Percentiles rank a stretch among this genome's conserved stretches.
phyloP scores from a whole-genome alignment of 805 yeast species.

The Kuraishia piskuri region DNA sequence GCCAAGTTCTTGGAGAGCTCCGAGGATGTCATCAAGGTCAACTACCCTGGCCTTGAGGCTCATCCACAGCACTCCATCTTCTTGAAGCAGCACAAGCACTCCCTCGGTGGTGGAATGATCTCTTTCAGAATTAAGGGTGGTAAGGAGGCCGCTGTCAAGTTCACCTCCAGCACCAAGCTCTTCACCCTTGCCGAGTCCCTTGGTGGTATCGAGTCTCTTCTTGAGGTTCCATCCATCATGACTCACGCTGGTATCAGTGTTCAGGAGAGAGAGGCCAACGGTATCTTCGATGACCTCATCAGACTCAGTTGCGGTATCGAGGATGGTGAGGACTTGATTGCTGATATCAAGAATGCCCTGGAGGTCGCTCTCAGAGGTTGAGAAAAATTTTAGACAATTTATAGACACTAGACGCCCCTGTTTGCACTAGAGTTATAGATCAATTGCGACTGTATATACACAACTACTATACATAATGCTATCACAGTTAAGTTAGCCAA shows the following conservation, averaged over 20 bases:
- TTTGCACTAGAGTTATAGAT: neutral
- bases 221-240: slow-evolving; percentile 88
- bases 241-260: slow-evolving; percentile 87
- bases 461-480: neutral
- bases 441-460: neutral
- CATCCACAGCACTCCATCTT: slow-evolving; percentile 61
- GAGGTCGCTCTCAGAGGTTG: slow-evolving; percentile 18
- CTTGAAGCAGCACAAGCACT: slow-evolving; percentile 68
- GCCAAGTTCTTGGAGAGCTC: slow-evolving; percentile 52
- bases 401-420: neutral
- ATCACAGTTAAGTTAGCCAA: neutral
- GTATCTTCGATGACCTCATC: slow-evolving; percentile 74
- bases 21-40: slow-evolving; percentile 53
- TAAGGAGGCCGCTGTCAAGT: slow-evolving; percentile 62
- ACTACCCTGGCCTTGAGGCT: slow-evolving; percentile 74
- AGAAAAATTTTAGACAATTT: neutral
- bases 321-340: slow-evolving; percentile 67
- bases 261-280: slow-evolving; percentile 68
- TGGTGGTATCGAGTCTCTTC: slow-evolving; percentile 81
- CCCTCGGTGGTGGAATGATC: slow-evolving; percentile 88
- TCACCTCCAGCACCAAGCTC: slow-evolving; percentile 64
- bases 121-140: slow-evolving; percentile 84
- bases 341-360: slow-evolving; percentile 66
- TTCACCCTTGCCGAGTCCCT: slow-evolving; percentile 86
- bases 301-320: slow-evolving; percentile 86